phyloP scores from a whole-genome alignment of 2,329 filamentous ascomycete genomes.

The Trichoderma guizhouense region DNA sequence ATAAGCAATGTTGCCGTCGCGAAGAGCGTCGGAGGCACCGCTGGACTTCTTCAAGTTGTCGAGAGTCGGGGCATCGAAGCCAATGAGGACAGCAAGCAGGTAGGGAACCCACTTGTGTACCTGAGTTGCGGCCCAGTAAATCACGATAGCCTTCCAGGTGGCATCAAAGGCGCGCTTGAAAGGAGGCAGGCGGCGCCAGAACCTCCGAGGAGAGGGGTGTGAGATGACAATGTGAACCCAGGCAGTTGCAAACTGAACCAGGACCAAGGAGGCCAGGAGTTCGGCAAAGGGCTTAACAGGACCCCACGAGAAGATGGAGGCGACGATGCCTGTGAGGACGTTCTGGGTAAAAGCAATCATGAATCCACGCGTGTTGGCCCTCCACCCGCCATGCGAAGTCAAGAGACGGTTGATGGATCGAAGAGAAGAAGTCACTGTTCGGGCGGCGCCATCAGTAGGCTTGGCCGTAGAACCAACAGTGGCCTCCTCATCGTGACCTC shows the following conservation, averaged over 20 bases:
- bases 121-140: constrained; percentile 58
- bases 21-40: constrained; percentile 35
- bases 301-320: constrained; percentile 42
- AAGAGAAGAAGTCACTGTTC: constrained; percentile 49
- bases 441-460: constrained; percentile 33
- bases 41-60: constrained; percentile 30
- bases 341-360: constrained; percentile 44
- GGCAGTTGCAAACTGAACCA: constrained; percentile 66
- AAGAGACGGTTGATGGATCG: constrained; percentile 55
- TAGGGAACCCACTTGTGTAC: constrained; percentile 47
- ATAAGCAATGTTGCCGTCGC: constrained; percentile 30
- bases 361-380: constrained; percentile 68
- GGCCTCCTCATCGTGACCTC: constrained; percentile 32
- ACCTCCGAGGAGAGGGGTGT: constrained; percentile 58
- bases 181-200: constrained; percentile 67
- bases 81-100: constrained; percentile 41
- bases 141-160: constrained; percentile 64
- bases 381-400: constrained; percentile 58
- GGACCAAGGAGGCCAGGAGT: constrained; percentile 53
- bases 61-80: constrained; percentile 38
- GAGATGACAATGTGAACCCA: constrained; percentile 90
- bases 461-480: constrained; percentile 31
- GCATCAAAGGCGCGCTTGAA: constrained; percentile 63
- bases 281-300: constrained; percentile 15
- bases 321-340: constrained; percentile 35